Evolutionary conservation across 371 early-diverging fungal species (phyloP).

Genomic region (Lichtheimia hyalospora): DNA sequence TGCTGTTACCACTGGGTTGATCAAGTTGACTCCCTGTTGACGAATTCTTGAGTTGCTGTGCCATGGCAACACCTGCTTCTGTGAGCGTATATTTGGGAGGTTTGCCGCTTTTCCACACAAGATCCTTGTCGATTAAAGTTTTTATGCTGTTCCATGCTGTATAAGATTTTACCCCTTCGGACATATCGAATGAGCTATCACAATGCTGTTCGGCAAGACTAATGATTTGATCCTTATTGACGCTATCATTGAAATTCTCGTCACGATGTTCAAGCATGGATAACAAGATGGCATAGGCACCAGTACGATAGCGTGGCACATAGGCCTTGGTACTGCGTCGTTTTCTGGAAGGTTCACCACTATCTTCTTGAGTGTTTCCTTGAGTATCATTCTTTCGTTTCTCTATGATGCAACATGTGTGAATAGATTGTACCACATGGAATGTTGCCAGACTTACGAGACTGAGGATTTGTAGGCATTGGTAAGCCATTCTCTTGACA

Average conservation of each 20-base stretch:
- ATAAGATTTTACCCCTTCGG: constrained; percentile 52
- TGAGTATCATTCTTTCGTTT: neutral
- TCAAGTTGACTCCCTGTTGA: neutral
- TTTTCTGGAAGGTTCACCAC: constrained; percentile 12
- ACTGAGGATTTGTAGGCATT: constrained; percentile 33
- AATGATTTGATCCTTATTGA: constrained; percentile 60
- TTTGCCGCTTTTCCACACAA: constrained; percentile 64
- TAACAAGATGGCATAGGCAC: constrained; percentile 85
- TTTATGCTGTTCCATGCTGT: constrained; percentile 83
- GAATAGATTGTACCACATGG: neutral
- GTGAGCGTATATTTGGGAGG: constrained; percentile 73
- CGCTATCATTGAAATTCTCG: constrained; percentile 15
- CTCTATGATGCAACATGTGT: neutral
- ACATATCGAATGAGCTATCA: constrained; percentile 65
- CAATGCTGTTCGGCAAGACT: constrained; percentile 62
- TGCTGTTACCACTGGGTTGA: neutral
- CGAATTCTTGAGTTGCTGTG: constrained; percentile 39
- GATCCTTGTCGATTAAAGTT: constrained; percentile 64
- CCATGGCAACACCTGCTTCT: constrained; percentile 70
- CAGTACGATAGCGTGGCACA: constrained; percentile 82
- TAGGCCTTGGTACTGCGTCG: constrained; percentile 47
- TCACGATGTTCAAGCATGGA: constrained; percentile 57
- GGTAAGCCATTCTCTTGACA: constrained; percentile 55
- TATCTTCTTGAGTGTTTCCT: no score
- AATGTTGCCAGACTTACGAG: neutral